phyloP scores from a whole-genome alignment of 768 basidiomycete species.

The Tulasnella sp. region DNA sequence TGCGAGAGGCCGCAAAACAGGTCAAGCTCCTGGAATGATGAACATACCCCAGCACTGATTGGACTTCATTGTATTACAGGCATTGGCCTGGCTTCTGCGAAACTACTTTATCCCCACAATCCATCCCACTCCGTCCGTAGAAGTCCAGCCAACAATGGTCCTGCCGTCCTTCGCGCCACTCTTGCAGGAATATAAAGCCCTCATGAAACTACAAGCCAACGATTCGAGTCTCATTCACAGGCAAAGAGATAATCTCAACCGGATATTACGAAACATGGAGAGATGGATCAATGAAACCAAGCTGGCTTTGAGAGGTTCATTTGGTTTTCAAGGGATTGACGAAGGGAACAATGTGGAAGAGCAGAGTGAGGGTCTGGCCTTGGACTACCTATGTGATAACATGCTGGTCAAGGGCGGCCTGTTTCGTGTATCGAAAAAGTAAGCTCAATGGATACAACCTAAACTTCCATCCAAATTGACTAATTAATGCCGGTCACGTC shows the following conservation, averaged over 20 bases:
- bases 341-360: constrained; percentile 33
- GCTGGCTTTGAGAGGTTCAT: constrained; percentile 37
- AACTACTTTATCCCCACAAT: constrained; percentile 72
- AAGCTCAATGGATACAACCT: no score
- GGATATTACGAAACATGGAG: constrained; percentile 51
- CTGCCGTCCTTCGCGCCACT: constrained; percentile 53
- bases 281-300: constrained; percentile 68
- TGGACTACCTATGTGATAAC: constrained; percentile 54
- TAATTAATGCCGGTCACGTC: no score
- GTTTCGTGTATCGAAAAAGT: constrained; percentile 82
- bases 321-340: constrained; percentile 30
- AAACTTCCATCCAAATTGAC: no score
- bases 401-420: constrained; percentile 62
- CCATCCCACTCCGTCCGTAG: constrained; percentile 6
- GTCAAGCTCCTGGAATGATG: constrained; percentile 27
- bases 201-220: constrained; percentile 48
- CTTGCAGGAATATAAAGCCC: constrained; percentile 60
- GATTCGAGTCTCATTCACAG: constrained; percentile 50
- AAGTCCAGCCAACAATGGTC: constrained; percentile 27
- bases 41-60: constrained; percentile 16
- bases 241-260: constrained; percentile 40
- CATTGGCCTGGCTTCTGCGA: constrained; percentile 69
- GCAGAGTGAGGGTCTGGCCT: constrained; percentile 50
- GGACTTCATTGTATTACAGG: constrained; percentile 37
- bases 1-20: constrained; percentile 68